Conservation (phyloP, 2,329 filamentous ascomycete species). For the Fusarium sterilihyphosum region DNA sequence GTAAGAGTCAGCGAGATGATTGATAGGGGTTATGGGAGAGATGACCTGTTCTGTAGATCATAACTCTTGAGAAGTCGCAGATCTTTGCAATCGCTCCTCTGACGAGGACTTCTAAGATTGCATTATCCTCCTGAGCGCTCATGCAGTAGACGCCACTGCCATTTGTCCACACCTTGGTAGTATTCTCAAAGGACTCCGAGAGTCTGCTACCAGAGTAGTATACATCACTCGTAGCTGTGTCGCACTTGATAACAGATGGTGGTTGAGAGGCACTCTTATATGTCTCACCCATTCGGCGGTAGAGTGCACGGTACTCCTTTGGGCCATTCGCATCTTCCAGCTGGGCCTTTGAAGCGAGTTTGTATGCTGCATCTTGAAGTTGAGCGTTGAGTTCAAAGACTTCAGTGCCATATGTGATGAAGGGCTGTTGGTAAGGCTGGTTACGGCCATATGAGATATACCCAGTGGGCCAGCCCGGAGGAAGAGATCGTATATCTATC, state of each 20-base stretch:
- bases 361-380: conserved; percentile 63
- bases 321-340: conserved; percentile 63
- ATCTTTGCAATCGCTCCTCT: conserved; percentile 65
- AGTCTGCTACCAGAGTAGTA: conserved; percentile 74
- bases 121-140: conserved; percentile 78
- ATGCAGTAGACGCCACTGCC: conserved; percentile 75
- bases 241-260: conserved; percentile 71
- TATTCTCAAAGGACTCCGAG: conserved; percentile 72
- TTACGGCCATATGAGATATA: conserved; percentile 73
- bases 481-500: conserved; percentile 75
- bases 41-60: conserved; percentile 71
- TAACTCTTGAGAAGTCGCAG: conserved; percentile 73
- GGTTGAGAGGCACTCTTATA: conserved; percentile 55
- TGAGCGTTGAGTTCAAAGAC: conserved; percentile 73
- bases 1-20: background rate
- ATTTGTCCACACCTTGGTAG: conserved; percentile 72
- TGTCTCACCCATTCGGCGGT: conserved; percentile 53
- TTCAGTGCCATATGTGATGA: conserved; percentile 72
- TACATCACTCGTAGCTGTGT: conserved; percentile 75
- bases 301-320: conserved; percentile 64
- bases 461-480: conserved; percentile 70
- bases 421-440: conserved; percentile 65
- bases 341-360: conserved; percentile 60
- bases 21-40: fast-evolving
- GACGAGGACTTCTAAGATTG: conserved; percentile 71